A percentile compares a stretch with the other conserved stretches of the same genome.
Evolutionary conservation across 108 stramenopile species (phyloP).

Genomic region (Nitzschia palea): DNA sequence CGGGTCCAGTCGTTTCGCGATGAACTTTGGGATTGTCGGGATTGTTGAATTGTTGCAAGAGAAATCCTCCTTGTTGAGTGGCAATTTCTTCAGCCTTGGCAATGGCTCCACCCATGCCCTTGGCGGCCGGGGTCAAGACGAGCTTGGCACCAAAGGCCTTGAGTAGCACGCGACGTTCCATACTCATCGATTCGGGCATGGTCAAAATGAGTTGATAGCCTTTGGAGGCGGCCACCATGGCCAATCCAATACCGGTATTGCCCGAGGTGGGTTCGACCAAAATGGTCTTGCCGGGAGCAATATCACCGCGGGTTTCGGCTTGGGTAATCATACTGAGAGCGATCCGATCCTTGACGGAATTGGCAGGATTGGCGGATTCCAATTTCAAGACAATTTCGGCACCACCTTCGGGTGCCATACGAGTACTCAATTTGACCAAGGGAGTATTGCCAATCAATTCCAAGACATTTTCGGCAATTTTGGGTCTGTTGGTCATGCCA

Average conservation of each 20-base stretch:
- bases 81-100: slow-evolving; percentile 82
- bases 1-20: slow-evolving; percentile 82
- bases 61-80: slow-evolving; percentile 45
- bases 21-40: slow-evolving; percentile 81
- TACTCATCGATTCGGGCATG: slow-evolving; percentile 91
- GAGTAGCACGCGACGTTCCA: slow-evolving; percentile 75
- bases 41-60: slow-evolving; percentile 86
- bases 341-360: slow-evolving; percentile 78
- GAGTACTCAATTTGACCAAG: slow-evolving; percentile 71
- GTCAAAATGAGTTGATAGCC: slow-evolving; percentile 87
- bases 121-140: slow-evolving; percentile 72
- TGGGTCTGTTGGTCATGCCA: slow-evolving; percentile 36
- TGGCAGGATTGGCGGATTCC: slow-evolving; percentile 67
- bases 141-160: slow-evolving; percentile 72
- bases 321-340: slow-evolving; percentile 71
- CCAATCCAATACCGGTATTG: slow-evolving; percentile 94
- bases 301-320: slow-evolving; percentile 68
- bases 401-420: slow-evolving; percentile 53
- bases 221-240: slow-evolving; percentile 78
- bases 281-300: slow-evolving; percentile 66
- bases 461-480: slow-evolving; percentile 82
- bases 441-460: slow-evolving; percentile 88
- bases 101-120: slow-evolving; percentile 66
- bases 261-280: slow-evolving; percentile 83
- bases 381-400: slow-evolving; percentile 80